Evolutionary conservation across 768 basidiomycete genomes (phyloP), one percentile per base, ranked within the genome.

Genomic region (Tephrocybe sp.): DNA sequence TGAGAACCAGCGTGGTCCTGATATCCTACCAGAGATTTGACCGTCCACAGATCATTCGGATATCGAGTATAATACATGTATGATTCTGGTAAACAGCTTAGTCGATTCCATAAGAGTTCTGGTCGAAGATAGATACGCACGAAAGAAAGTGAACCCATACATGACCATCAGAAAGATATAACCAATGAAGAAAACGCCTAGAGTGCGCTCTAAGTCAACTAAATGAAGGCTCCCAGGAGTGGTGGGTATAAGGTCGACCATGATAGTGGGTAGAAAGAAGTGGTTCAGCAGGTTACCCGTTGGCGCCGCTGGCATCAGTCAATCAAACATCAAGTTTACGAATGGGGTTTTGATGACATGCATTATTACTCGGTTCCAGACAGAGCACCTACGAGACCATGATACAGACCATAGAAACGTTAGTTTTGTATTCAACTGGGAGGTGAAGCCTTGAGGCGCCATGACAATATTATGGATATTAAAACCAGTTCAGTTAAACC

Each of bases 61-160:
- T 55, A 59, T 33, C 57, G 39, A 34, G 54, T 50, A 38, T 59
- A 56, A 44, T 59, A 59, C 54, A 59, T 59, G 30, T 59, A 59
- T 3, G 54, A 52, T 48, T 59, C 57, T 59, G 38, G 16, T 5
- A 35, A 48, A 10, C 33, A 17, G 23, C 49, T 49, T 31, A 2
- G 1, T 17, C 17, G 4, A 7, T 36, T 31, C 17, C 4, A 19
- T n/a, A 40, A n/a, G 22, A 16, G 16, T 42, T 2, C 11, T 12
- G n/a, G 19, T 4, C 13, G 23, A 16, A 10, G 34, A 13, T 20
- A 10, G 34, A 13, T 20, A 56, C 57, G 34, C 19, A 59, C 57
- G 57, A 39, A 59, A 59, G 45, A 59, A 59, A 3, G 57, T 59
- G 34, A 56, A 59, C 22, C 57, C 57, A 52, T 59, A 59, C 14